These are phyloP conservation scores for Arthrobotrys sinensis DNA, from an alignment of 2,329 filamentous ascomycete species.

Conservation along the genomic window DNA sequence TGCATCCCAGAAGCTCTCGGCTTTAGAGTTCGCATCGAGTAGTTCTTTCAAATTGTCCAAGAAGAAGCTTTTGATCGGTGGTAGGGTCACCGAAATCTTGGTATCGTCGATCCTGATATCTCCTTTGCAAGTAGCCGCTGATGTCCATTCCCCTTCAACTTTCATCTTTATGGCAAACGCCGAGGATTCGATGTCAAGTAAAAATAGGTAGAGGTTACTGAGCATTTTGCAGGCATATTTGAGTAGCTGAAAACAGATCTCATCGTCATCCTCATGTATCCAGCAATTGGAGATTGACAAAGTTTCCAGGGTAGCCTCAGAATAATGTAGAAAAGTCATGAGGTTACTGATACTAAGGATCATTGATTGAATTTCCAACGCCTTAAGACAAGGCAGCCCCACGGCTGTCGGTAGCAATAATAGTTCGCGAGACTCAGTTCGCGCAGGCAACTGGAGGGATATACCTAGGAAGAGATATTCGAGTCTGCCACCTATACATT, in stretches of 20 bases:
- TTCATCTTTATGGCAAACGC: not conserved
- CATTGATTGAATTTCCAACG: not conserved
- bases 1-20: not conserved
- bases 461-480: not conserved
- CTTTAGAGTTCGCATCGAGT: not conserved
- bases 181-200: not conserved
- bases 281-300: not conserved
- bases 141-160: not conserved
- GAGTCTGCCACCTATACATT: not conserved
- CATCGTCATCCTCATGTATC: not conserved
- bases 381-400: not conserved
- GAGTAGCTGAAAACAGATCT: not conserved
- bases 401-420: not conserved
- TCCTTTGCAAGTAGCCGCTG: not conserved
- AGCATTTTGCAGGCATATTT: not conserved
- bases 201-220: not conserved
- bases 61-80: not conserved
- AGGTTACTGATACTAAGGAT: not conserved
- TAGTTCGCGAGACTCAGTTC: not conserved
- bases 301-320: not conserved
- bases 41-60: not conserved
- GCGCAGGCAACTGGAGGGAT: not conserved
- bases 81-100: too few species aligned
- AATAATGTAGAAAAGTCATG: not conserved
- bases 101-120: not conserved